A percentile compares a stretch with the other conserved stretches of the same genome.
These are phyloP conservation scores for Annulohypoxylon nitens DNA, from an alignment of 495 filamentous ascomycete genomes.

Conservation along the genomic window DNA sequence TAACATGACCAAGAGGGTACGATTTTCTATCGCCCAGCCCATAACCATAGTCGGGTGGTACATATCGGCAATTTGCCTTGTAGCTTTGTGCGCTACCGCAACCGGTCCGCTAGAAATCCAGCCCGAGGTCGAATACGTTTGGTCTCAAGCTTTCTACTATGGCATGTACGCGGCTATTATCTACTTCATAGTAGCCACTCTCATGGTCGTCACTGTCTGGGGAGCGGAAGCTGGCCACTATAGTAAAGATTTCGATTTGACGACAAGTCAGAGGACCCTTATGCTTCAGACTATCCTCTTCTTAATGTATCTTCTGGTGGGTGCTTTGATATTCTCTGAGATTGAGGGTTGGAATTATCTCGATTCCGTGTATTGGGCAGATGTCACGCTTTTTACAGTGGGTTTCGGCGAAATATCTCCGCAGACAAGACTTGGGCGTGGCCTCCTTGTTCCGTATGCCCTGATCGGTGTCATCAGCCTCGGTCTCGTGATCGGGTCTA, in stretches of 20 bases:
- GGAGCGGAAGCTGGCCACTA: constrained; percentile 76
- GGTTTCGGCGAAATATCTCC: constrained; percentile 81
- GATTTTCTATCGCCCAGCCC: constrained; percentile 83
- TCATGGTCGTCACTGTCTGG: constrained; percentile 77
- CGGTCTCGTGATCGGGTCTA: constrained; percentile 86
- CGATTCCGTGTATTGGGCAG: constrained; percentile 85
- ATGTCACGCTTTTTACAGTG: constrained; percentile 87
- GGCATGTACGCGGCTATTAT: constrained; percentile 79
- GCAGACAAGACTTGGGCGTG: constrained; percentile 66
- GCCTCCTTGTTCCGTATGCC: constrained; percentile 82
- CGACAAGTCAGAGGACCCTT: constrained; percentile 79
- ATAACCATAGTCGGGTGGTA: constrained; percentile 74
- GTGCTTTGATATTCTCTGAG: constrained; percentile 76
- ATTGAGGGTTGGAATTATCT: constrained; percentile 85
- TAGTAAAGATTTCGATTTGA: constrained; percentile 76
- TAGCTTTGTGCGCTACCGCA: constrained; percentile 69
- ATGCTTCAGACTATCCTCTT: constrained; percentile 91
- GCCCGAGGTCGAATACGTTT: constrained; percentile 66
- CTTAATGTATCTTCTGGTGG: constrained; percentile 78
- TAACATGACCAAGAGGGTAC: constrained; percentile 85
- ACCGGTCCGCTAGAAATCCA: constrained; percentile 62
- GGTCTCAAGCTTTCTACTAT: constrained; percentile 85
- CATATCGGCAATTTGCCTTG: constrained; percentile 73
- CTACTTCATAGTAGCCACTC: constrained; percentile 79
- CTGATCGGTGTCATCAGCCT: constrained; percentile 84